A percentile compares a stretch with the other conserved stretches of the same genome.
phyloP scores from a whole-genome alignment of 176 grass and related monocot genomes.

The Saccharum officinarum region DNA sequence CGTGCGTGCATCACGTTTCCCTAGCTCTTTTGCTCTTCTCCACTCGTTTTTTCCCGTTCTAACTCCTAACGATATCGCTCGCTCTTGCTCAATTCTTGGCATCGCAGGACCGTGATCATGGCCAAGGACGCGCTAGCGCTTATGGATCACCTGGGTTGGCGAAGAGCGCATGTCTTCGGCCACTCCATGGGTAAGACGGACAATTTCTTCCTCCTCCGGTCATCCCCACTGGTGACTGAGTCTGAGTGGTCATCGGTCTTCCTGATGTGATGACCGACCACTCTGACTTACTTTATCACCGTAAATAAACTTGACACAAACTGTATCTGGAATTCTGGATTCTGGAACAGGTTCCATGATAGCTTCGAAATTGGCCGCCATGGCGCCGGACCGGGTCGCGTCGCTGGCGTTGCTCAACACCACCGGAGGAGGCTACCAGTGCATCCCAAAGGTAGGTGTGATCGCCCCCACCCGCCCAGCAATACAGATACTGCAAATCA shows the following conservation, averaged over 20 bases:
- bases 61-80: not conserved
- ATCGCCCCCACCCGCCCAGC: not conserved
- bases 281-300: not conserved
- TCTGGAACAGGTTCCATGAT: constrained; percentile 63
- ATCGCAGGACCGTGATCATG: constrained; percentile 69
- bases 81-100: not conserved
- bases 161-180: constrained; percentile 60
- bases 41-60: not conserved
- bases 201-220: not conserved
- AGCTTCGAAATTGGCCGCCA: constrained; percentile 68
- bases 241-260: not conserved
- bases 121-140: constrained; percentile 68
- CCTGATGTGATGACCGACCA: not conserved
- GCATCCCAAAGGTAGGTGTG: constrained; percentile 73
- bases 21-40: not conserved
- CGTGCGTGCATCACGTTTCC: not conserved
- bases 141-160: constrained; percentile 71
- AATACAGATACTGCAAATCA: not conserved
- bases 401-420: constrained; percentile 76
- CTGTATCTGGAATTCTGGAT: not conserved
- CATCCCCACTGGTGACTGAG: no score
- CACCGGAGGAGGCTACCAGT: constrained; percentile 69
- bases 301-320: not conserved
- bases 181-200: constrained; percentile 72
- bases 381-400: constrained; percentile 50